Evolutionary conservation across 1,284 basidiomycete genomes (phyloP).

Genomic region (Mixia osmundae): DNA sequence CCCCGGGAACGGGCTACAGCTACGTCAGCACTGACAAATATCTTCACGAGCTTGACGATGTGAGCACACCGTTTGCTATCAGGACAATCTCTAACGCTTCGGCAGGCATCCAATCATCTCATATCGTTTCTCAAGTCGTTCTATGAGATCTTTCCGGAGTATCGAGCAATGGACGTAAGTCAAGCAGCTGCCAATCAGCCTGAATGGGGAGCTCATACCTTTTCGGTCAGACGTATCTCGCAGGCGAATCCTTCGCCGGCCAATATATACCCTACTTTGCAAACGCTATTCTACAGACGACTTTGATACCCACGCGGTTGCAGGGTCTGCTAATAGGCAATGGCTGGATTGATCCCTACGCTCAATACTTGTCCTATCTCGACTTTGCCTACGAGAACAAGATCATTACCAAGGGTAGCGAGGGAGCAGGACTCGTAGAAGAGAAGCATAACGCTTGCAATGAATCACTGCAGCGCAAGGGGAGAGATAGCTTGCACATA

Average conservation of each 20-base stretch:
- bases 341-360: conserved; percentile 78
- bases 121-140: conserved; percentile 68
- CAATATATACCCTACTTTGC: conserved; percentile 87
- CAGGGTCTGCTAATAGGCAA: conserved; percentile 81
- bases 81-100: conserved; percentile 6
- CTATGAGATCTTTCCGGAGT: conserved; percentile 76
- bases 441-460: conserved; percentile 41
- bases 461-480: conserved; percentile 25
- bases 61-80: conserved; percentile 18
- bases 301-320: conserved; percentile 30
- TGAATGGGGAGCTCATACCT: background rate
- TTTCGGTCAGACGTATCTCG: conserved; percentile 50
- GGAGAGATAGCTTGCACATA: conserved; percentile 32
- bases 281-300: conserved; percentile 27
- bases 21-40: conserved; percentile 68
- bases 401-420: conserved; percentile 46
- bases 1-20: conserved; percentile 82
- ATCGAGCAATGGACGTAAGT: conserved; percentile 54
- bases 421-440: conserved; percentile 41
- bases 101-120: conserved; percentile 54
- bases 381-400: conserved; percentile 65
- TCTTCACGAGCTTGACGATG: conserved; percentile 51
- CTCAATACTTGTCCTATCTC: conserved; percentile 73
- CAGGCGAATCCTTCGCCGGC: conserved; percentile 92
- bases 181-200: conserved; percentile 7